Evolutionary conservation across 2,329 filamentous ascomycete species (phyloP), one percentile per base, ranked within the genome.

Genomic region (Microcyclospora tardicrescens): DNA sequence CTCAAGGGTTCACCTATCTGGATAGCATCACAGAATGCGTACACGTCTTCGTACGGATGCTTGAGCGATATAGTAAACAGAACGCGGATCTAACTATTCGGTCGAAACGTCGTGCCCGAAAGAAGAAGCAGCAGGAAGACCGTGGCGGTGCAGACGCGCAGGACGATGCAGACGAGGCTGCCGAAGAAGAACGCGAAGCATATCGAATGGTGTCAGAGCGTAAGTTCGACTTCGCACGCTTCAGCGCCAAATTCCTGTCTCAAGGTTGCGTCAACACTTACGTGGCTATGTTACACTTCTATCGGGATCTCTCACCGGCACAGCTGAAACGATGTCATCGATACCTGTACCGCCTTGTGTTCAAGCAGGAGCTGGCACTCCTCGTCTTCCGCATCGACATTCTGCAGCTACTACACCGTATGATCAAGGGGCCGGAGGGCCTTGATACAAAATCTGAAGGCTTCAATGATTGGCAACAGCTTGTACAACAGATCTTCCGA

Each of bases 31-130:
- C 89, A 1, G 89, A 98, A 53, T 75, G 96, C 30, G 73, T 83
- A 0, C 86, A 96, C 55, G 84, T 93, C 38, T 96, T 95, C 56
- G 65, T 96, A 38, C 81, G 86, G 33, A 87, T 96, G 60, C 64
- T 98, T 16, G 91, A 98, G 61, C 75, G 77, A 5, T 98, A 95
- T 56, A 89, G 87, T 0, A 95, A 95, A 59, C 84, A 93, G 55
- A 96, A 98, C 51, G 76, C 81, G 5, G 86, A 96, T 53, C 76
- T 98, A 69, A 87, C 96, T 59, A 78, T 98, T 16, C 82, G 87
- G 37, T 93, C 86, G 1, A 79, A 82, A 44, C 76, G 81, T 47
- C 72, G 81, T 35, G 75, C 78, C 4, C 73, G 80, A 33, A 77
- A 72, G 52, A 91, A 84, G 63, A 82, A 81, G 60, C 71, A 64